These are phyloP conservation scores for Raffaelea deltoideospora DNA, from an alignment of 2,329 filamentous ascomycete genomes.

Conservation along the genomic window DNA sequence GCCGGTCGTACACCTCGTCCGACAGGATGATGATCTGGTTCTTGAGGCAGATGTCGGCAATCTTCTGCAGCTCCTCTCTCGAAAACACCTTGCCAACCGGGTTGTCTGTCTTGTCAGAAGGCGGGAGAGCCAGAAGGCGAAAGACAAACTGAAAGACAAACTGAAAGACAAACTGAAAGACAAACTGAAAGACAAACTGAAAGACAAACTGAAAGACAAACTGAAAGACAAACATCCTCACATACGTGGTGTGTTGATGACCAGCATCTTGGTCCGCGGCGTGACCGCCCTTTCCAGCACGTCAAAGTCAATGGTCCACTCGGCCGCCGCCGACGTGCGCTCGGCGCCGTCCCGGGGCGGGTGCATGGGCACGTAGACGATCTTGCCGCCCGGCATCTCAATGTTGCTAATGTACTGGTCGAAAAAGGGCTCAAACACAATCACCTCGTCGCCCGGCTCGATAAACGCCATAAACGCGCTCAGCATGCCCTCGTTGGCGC, in stretches of 20 bases:
- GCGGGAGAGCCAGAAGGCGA: no score
- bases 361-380: conserved; percentile 89
- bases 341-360: conserved; percentile 68
- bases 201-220: neutral
- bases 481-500: conserved; percentile 85
- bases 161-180: conserved; percentile 2
- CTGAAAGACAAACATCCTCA: no score
- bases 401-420: conserved; percentile 99
- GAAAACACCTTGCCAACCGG: conserved; percentile 94
- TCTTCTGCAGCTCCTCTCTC: conserved; percentile 63
- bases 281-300: conserved; percentile 73
- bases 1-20: conserved; percentile 84
- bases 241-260: conserved; percentile 62
- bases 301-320: conserved; percentile 78
- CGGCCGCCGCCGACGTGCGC: conserved; percentile 67
- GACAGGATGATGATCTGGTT: conserved; percentile 88
- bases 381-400: conserved; percentile 90
- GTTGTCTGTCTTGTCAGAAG: conserved; percentile 45
- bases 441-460: conserved; percentile 88
- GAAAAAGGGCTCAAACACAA: conserved; percentile 97
- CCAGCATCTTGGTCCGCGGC: conserved; percentile 87
- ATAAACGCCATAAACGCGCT: conserved; percentile 97
- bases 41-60: conserved; percentile 81
- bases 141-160: neutral
- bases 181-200: conserved; percentile 5